Evolutionary conservation across 768 basidiomycete species (phyloP).

Genomic region (Amanita pallidorosea): DNA sequence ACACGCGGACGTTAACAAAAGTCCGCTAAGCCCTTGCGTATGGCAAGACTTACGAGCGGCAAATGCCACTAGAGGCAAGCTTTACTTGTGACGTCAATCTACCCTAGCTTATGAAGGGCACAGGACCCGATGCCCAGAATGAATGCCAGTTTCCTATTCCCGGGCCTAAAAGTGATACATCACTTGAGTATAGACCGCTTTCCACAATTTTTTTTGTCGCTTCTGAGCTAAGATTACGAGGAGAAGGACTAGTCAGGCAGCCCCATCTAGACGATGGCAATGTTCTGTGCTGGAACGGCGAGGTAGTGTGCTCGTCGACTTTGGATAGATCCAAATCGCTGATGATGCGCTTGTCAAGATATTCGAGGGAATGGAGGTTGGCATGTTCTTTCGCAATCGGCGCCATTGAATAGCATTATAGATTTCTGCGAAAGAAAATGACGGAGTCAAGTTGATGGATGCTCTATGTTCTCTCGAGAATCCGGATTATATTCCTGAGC

Average conservation of each 20-base stretch:
- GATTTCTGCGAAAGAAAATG: conserved; percentile 58
- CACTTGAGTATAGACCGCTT: neutral
- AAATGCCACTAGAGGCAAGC: conserved; percentile 52
- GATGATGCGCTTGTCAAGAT: conserved; percentile 23
- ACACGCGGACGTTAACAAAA: conserved; percentile 11
- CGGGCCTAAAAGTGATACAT: neutral
- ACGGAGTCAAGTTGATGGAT: conserved; percentile 46
- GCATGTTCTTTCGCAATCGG: conserved; percentile 7
- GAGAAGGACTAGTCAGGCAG: conserved; percentile 45
- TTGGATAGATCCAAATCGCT: neutral
- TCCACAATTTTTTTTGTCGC: conserved; percentile 37
- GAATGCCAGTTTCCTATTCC: neutral
- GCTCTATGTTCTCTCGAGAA: conserved; percentile 19
- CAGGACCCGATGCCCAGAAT: conserved; percentile 61
- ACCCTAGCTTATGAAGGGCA: conserved; percentile 1
- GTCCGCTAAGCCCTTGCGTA: conserved; percentile 6
- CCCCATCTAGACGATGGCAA: conserved; percentile 53
- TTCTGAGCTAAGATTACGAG: conserved; percentile 70
- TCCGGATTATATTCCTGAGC: conserved; percentile 31
- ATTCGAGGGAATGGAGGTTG: conserved; percentile 72
- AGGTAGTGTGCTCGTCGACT: conserved; percentile 30
- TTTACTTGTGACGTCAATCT: neutral
- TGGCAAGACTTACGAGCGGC: conserved; percentile 27
- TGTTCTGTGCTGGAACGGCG: conserved; percentile 81
- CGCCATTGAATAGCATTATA: conserved; percentile 15